Base-by-base conservation (phyloP, 805 yeast genomes). In the Candida quercuum region DNA sequence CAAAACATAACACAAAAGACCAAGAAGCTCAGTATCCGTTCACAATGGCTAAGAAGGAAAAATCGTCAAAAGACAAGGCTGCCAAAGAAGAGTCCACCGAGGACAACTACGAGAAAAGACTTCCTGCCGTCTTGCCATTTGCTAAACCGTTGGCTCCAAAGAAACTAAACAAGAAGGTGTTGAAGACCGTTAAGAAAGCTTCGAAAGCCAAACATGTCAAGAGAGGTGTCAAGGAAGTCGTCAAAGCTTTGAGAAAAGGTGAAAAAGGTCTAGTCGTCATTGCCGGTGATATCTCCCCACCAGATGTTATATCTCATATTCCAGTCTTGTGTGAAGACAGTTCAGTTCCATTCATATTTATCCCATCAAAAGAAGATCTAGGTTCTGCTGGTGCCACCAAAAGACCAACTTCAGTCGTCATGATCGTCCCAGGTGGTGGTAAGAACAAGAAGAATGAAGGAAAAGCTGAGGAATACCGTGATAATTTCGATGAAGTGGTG, bases 311-410 rank as follows among this genome's bases (percentile, higher is more conserved):
- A 51, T 87, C 97, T 31, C 99, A 93, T 61, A 77, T 93, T 40
- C 99, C 99, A 39, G 97, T 94, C 33, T 75, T 93, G 45, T 93
- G 99, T 69, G 99, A 93, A 69, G 99, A 93, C 61, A 70, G 76
- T 47, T 67, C 84, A 33, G 97, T 93, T 35, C 97, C 98, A 56
- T 94, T 71, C 59, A 75, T 91, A 29, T 93, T 93, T 65, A 78
- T 93, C 46, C 99, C 99, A 55, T 88, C 97, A 35, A 93, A 93
- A 68, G 97, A 93, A 70, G 98, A 93, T 60, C 76, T 93, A 49
- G 99, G 99, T 25, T 85, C 95, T 46, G 99, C 99, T 19, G 98
- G 98, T 59, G 95, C 97, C 45, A 93, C 99, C 40, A 93, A 93
- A 73, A 84, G 99, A 74, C 98, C 99, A 52, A 93, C 99, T 27